Base-by-base conservation (phyloP, 2,329 filamentous ascomycete species). In the Sclerotinia minor region DNA sequence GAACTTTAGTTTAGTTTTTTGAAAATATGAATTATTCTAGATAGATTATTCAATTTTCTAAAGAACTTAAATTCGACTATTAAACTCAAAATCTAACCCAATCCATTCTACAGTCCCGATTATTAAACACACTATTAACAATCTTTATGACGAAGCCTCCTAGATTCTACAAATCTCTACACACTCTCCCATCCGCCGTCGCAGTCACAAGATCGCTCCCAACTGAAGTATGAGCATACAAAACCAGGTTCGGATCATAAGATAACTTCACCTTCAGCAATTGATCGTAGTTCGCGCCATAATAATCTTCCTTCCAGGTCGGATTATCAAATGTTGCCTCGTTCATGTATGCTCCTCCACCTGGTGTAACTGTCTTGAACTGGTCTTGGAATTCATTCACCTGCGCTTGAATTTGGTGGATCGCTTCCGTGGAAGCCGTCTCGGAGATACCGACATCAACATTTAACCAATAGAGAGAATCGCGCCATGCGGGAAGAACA, bases 401-500 rank as follows among this genome's bases (percentile, higher is more conserved):
- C 9, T n/a, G 52, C 19, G 52, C 52, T 54, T 54, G 29, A 15
- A 54, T n/a, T 1, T 54, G 52, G 11, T n/a, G 8, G n/a, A 54
- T 54, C 21, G 19, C 35, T 21, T 54, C 52, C 8, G 26, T 35
- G 5, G 52, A 54, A 54, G 52, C 52, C 32, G 52, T 5, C 11
- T 26, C 29, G 0, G 35, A 17, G 5, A 54, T 54, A 19, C 29
- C 52, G 2, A 54, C 29, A 8, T 54, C 52, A n/a, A 54, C 9
- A n/a, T 35, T 54, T 35, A 54, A 5, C 52, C 52, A 54, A 21
- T 54, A 54, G 19, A 54, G 29, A 54, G 52, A 54, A n/a, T 54
- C 52, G 29, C 52, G 52, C 52, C 52, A 54, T 54, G 52, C 29
- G 4, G 52, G 29, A 21, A 54, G 29, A n/a, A 35, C 52, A 21